Evolutionary conservation across 139 green algal genomes (phyloP), one percentile per base, ranked within the genome.

Genomic region (Chlorella sorokiniana): DNA sequence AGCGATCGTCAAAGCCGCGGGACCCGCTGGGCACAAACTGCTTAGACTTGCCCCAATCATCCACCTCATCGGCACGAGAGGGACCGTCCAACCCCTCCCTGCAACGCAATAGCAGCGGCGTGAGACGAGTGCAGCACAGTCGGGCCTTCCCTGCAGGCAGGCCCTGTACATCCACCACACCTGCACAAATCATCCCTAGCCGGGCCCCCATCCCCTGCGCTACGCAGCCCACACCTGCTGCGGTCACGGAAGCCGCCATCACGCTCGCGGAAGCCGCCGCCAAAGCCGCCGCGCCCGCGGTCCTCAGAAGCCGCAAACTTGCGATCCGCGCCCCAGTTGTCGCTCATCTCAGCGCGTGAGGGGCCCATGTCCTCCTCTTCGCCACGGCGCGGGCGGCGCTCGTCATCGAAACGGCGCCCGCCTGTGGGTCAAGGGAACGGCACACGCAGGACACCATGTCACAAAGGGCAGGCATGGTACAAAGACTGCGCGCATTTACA

Each of bases 311-410:
- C 89, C 40, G 81, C 78, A 67, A 95, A 96, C 77, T 93, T 93
- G 40, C 91, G 89, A 22, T 88, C 86, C 27, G 79, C 59, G 62
- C 93, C 93, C 94, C 94, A 98, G 87, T 95, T 90, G 76, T 88
- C 82, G 6, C 85, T 82, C 33, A 85, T 82, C 45, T 98, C 94
- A 6, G 94, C 94, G 29, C 92, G 90, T 3, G 94, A 97, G 7
- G 93, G 90, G 48, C 84, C 85, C 54, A 89, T 67, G 51, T 88
- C 78, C 37, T 88, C 90, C 37, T 61, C 67, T 20, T 81, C 64
- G 8, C 44, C 70, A n/a, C 61, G 52, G 31, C 41, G 69, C 5
- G 45, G 67, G 37, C 70, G 56, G 9, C 68, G 64, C 5, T 82
- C 70, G 40, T 91, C 88, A 22, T 87, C 70, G 40, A 76, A 45